These are phyloP conservation scores for Linnemannia hyalina DNA, from an alignment of 192 early-diverging fungal species.

Conservation along the genomic window DNA sequence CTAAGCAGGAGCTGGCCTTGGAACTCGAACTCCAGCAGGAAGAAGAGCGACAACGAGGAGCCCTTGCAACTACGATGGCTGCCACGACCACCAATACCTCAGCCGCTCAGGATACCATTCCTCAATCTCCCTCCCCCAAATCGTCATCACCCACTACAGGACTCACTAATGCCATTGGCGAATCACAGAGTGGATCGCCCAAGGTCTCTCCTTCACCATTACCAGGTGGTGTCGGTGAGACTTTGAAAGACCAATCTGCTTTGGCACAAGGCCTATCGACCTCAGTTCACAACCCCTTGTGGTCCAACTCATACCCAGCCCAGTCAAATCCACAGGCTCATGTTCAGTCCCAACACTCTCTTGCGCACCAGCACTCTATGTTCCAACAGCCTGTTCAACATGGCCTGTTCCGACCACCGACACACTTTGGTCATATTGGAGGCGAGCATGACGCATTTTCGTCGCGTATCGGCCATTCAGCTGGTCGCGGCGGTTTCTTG, in stretches of 20 bases:
- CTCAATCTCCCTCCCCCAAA: background rate
- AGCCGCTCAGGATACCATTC: background rate
- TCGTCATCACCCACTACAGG: background rate
- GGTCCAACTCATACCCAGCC: constrained; percentile 30
- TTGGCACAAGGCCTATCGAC: constrained; percentile 14
- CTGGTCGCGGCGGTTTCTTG: constrained; percentile 33
- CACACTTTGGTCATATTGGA: constrained; percentile 39
- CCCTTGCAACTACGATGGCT: background rate
- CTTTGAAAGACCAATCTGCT: constrained; percentile 4
- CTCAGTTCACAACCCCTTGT: constrained; percentile 8
- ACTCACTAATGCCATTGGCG: background rate
- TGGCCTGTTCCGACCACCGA: constrained; percentile 24
- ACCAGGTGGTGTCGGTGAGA: background rate
- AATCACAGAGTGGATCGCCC: constrained; percentile 16
- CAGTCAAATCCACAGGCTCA: constrained; percentile 17
- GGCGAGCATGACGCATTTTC: constrained; percentile 19
- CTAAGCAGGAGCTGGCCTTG: constrained; percentile 32
- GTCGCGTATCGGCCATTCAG: constrained; percentile 14
- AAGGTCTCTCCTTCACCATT: background rate
- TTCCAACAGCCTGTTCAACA: constrained; percentile 37
- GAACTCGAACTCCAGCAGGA: constrained; percentile 18
- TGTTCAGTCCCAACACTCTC: constrained; percentile 19
- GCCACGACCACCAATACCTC: background rate
- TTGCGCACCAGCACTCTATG: constrained; percentile 13
- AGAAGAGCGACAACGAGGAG: background rate